phyloP scores from a whole-genome alignment of 2,329 filamentous ascomycete genomes.

The Didymella glomerata region DNA sequence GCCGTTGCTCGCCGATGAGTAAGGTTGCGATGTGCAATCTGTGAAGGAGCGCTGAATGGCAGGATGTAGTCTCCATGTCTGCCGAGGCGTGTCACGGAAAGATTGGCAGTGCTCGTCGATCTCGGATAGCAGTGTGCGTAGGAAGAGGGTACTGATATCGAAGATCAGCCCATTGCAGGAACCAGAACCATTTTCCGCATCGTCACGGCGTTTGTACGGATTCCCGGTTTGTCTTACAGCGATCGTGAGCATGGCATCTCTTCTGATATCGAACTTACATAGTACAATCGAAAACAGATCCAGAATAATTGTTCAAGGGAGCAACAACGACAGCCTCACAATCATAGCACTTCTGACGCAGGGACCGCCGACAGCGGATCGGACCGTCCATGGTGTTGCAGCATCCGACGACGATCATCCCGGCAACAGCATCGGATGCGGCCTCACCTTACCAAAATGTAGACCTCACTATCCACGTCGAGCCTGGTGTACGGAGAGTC shows the following conservation, averaged over 20 bases:
- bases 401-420: constrained; percentile 9
- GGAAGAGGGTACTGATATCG: not conserved
- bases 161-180: not conserved
- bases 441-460: not conserved
- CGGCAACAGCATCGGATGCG: constrained; percentile 2
- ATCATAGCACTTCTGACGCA: not conserved
- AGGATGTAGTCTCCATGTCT: not conserved
- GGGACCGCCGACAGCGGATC: constrained; percentile 9
- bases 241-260: not conserved
- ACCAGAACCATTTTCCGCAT: not conserved
- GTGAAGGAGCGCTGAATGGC: not conserved
- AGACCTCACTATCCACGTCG: not conserved
- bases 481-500: not conserved
- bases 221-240: not conserved
- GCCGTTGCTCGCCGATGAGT: constrained; percentile 58
- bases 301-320: too few relatives aligned
- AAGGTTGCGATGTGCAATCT: not conserved
- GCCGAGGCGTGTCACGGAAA: not conserved
- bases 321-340: not conserved
- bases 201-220: not conserved
- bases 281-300: too few relatives aligned
- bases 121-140: not conserved
- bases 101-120: not conserved
- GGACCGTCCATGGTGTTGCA: constrained; percentile 9
- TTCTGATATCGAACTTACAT: too few relatives aligned